These are phyloP conservation scores for Neoboletus magnificus DNA, from an alignment of 768 basidiomycete genomes.

Conservation along the genomic window DNA sequence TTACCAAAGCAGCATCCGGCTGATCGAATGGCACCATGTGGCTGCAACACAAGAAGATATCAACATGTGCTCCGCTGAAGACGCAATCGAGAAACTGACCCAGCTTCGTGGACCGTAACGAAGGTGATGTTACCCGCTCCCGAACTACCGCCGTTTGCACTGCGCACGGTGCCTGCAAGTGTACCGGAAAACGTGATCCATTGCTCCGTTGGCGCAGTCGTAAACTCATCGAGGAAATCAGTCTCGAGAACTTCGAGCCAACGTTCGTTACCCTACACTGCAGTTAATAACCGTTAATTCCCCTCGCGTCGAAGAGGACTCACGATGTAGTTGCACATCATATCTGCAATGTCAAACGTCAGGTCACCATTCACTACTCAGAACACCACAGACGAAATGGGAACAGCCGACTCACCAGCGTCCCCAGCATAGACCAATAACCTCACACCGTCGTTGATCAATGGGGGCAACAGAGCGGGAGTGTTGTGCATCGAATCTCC, in stretches of 20 bases:
- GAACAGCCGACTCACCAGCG: constrained; percentile 48
- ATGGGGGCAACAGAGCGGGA: constrained; percentile 70
- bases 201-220: constrained; percentile 42
- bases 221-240: constrained; percentile 60
- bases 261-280: constrained; percentile 63
- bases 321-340: constrained; percentile 86
- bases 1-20: constrained; percentile 77
- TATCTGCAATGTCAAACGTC: constrained; percentile 44
- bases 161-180: constrained; percentile 64
- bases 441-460: constrained; percentile 79
- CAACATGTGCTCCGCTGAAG: background rate
- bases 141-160: constrained; percentile 59
- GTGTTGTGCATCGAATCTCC: constrained; percentile 89
- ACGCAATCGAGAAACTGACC: constrained; percentile 44
- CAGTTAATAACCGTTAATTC: background rate
- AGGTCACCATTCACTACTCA: constrained; percentile 4
- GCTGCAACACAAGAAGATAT: constrained; percentile 35
- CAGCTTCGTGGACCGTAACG: constrained; percentile 74
- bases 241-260: constrained; percentile 69
- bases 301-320: constrained; percentile 11
- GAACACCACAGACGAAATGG: background rate
- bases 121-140: constrained; percentile 85
- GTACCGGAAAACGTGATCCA: constrained; percentile 59
- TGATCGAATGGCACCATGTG: constrained; percentile 93
- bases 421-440: constrained; percentile 89